A percentile compares a stretch with the other conserved stretches of the same genome.
These are phyloP conservation scores for Lotmaria passim DNA, from an alignment of 208 protist genomes.

Conservation along the genomic window DNA sequence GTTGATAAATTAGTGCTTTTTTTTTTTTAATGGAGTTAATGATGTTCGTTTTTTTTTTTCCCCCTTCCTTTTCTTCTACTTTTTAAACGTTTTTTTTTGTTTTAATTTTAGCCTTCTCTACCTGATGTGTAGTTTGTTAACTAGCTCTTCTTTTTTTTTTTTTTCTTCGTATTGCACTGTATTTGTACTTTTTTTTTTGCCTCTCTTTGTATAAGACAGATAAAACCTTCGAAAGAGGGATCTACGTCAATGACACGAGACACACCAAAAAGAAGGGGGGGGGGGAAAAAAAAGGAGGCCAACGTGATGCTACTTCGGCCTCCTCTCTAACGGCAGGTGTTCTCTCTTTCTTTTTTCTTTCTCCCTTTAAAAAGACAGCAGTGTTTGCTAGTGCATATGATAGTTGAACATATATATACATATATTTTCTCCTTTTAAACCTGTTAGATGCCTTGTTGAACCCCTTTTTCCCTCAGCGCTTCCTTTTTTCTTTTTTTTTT, in stretches of 20 bases:
- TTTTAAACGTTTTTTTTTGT: too few relatives aligned
- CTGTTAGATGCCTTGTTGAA: background rate
- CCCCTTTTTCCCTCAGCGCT: background rate
- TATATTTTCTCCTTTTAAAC: background rate
- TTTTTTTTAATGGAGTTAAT: background rate
- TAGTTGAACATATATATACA: slow-evolving; percentile 1
- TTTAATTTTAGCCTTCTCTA: slow-evolving; percentile 7
- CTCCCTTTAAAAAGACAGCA: slow-evolving; percentile 7
- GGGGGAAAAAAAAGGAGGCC: too few relatives aligned
- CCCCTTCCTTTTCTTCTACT: too few relatives aligned
- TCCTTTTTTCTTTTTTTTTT: slow-evolving; percentile 8
- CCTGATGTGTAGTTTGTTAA: background rate
- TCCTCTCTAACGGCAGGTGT: too few relatives aligned
- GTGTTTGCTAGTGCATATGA: slow-evolving; percentile 8
- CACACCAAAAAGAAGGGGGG: too few relatives aligned
- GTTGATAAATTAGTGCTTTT: too few relatives aligned
- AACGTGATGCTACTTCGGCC: too few relatives aligned
- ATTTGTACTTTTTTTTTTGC: background rate
- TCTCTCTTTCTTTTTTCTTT: background rate
- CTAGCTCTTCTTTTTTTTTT: slow-evolving; percentile 3
- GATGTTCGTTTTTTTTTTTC: background rate
- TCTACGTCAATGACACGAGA: too few relatives aligned
- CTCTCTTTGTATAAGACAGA: too few relatives aligned
- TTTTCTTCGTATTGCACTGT: background rate
- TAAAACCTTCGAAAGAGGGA: too few relatives aligned